Conservation (phyloP, 179 eudicot species). For the Beta corolliflora region DNA sequence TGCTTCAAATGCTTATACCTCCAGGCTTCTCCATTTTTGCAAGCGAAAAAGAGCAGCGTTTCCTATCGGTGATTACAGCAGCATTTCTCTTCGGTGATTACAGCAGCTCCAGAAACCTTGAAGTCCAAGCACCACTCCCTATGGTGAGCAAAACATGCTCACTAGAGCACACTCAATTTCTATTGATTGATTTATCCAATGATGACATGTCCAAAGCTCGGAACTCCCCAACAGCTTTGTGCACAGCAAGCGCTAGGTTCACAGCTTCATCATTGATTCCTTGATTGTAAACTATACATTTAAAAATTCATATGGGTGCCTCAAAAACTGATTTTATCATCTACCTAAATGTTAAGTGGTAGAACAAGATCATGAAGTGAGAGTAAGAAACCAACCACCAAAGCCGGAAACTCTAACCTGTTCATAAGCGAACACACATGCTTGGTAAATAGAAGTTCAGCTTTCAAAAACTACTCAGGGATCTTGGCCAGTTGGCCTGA, state of each 20-base stretch:
- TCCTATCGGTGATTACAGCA: background rate
- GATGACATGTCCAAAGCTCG: constrained; percentile 79
- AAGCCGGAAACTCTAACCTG: constrained; percentile 90
- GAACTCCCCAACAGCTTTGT: constrained; percentile 57
- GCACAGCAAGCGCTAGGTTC: constrained; percentile 73
- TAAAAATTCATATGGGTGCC: background rate
- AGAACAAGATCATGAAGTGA: constrained; percentile 98
- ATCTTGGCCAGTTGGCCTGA: background rate
- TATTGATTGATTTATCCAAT: constrained; percentile 52
- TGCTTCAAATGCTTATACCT: background rate
- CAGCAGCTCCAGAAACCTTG: background rate
- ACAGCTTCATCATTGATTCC: constrained; percentile 57
- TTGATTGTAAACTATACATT: background rate
- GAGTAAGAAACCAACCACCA: constrained; percentile 97
- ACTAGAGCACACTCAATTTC: constrained; percentile 20
- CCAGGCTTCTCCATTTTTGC: background rate
- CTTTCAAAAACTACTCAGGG: background rate
- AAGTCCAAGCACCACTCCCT: background rate
- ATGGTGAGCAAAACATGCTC: background rate
- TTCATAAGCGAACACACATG: constrained; percentile 15
- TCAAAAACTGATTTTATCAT: background rate
- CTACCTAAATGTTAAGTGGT: constrained; percentile 96
- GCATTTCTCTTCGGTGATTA: background rate
- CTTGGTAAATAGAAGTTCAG: background rate
- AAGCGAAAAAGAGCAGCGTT: background rate